Base-by-base conservation (phyloP, 768 basidiomycete genomes). In the Pleurotus djamor region DNA sequence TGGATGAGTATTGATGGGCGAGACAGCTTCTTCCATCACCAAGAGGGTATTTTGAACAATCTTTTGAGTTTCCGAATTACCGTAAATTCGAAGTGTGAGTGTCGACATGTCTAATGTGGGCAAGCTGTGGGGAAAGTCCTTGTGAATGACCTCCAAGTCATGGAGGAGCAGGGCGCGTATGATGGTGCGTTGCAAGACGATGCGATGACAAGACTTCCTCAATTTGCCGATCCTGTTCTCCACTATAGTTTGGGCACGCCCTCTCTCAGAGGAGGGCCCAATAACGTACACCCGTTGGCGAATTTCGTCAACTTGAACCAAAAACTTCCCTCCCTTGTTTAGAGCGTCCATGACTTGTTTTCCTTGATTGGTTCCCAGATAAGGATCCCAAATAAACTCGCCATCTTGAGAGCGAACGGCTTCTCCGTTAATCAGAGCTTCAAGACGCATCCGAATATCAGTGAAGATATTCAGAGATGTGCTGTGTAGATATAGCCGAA, bases 321-420 rank as follows among this genome's bases (percentile, higher is more conserved):
- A 79, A 41, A 72, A 72, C 4, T 59, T 57, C 3, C 69, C 67
- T 12, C 72, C 69, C 7, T 63, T 44, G 60, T 77, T 77, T 17
- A 82, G 36, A 32, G 67, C 65, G n/a, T 75, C 72, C 33, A 85
- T 52, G 7, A 69, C 68, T 28, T 71, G 71, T 17, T 60, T 57
- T 43, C 81, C 78, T 59, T 74, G 77, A n/a, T 71, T 51, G n/a
- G 71, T 67, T 13, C 76, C 72, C 59, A 85, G 77, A 58, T 80
- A 81, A 14, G 78, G 76, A 51, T 82, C 78, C 83, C 84, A 85
- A 3, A 79, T 59, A 1, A 62, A 58, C 17, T 61, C 59, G 0
- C 67, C 69, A 3, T 76, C 74, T 0, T n/a, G n/a, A n/a, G 71
- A 68, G 10, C 62, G 63, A 35, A 80, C 58, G 12, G 76, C 59